Percentiles rank a stretch among this genome's conserved stretches.
Evolutionary conservation across 2,329 filamentous ascomycete genomes (phyloP).

Genomic region (Sclerotinia minor): DNA sequence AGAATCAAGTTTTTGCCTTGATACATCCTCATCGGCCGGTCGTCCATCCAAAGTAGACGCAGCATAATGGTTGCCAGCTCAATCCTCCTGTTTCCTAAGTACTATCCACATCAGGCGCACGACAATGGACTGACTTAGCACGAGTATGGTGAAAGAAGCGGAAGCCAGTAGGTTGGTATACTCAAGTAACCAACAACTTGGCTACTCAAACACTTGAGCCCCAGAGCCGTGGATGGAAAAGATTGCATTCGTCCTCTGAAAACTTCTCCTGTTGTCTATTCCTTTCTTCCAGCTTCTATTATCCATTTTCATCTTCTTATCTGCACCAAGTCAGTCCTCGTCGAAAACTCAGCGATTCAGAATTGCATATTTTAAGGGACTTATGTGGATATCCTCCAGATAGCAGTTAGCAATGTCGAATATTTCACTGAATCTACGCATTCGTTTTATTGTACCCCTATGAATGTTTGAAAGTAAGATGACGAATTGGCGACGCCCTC

Average conservation of each 20-base stretch:
- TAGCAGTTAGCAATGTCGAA: not conserved
- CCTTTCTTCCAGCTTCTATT: not conserved
- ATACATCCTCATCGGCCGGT: not conserved
- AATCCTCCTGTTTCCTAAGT: not conserved
- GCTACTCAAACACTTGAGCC: not conserved
- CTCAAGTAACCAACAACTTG: not conserved
- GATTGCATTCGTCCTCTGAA: no score
- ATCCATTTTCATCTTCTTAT: not conserved
- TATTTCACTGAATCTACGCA: not conserved
- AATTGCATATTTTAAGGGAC: not conserved
- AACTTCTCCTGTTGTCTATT: not conserved
- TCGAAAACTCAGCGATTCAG: not conserved
- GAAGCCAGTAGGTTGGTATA: no score
- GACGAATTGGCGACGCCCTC: not conserved
- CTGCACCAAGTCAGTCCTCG: not conserved
- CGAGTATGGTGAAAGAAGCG: no score
- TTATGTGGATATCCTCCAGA: not conserved
- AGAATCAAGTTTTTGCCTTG: not conserved
- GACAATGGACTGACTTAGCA: not conserved
- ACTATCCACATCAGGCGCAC: no score
- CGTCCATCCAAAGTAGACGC: not conserved
- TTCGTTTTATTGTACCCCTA: not conserved
- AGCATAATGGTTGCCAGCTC: not conserved
- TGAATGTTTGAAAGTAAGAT: no score
- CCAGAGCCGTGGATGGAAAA: not conserved